Conservation (phyloP, 371 early-diverging fungal species). For the Neoconidiobolus thromboides region DNA sequence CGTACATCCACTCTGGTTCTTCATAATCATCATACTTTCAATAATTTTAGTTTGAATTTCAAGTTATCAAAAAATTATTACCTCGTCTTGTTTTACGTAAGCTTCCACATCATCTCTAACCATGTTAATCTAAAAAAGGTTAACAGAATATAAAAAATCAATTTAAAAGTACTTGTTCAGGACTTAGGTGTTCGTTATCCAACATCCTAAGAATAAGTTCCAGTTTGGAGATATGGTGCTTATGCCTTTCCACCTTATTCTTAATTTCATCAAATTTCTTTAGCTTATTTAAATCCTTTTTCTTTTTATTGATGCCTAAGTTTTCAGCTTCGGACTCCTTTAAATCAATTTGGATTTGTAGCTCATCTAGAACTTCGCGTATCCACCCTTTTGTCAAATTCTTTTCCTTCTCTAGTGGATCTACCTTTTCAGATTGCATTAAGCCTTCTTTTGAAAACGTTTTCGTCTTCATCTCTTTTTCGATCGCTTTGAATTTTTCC, state of each 20-base stretch:
- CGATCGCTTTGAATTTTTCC: slow-evolving; percentile 93
- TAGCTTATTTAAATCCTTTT: slow-evolving; percentile 44
- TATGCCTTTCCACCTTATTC: slow-evolving; percentile 61
- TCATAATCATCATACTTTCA: slow-evolving; percentile 60
- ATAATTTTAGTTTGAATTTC: not conserved
- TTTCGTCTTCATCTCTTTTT: slow-evolving; percentile 96
- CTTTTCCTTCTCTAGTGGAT: slow-evolving; percentile 85
- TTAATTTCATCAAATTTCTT: slow-evolving; percentile 52
- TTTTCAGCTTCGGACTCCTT: slow-evolving; percentile 78
- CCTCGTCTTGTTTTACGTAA: slow-evolving; percentile 72
- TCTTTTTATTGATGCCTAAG: slow-evolving; percentile 45
- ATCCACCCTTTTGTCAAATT: slow-evolving; percentile 64
- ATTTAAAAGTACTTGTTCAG: slow-evolving; percentile 38
- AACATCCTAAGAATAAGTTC: slow-evolving; percentile 78
- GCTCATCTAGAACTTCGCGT: slow-evolving; percentile 52
- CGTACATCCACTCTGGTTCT: slow-evolving; percentile 83
- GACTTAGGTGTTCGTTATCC: slow-evolving; percentile 74
- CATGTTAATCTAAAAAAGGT: slow-evolving; percentile 26
- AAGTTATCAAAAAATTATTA: slow-evolving; percentile 7
- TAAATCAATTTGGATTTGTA: slow-evolving; percentile 72
- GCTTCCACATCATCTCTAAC: slow-evolving; percentile 76
- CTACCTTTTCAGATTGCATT: slow-evolving; percentile 50
- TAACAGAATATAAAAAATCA: not conserved
- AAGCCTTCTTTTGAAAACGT: slow-evolving; percentile 92
- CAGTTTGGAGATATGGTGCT: slow-evolving; percentile 68